phyloP scores from a whole-genome alignment of 345 rosid genomes.

The Populus ilicifolia region DNA sequence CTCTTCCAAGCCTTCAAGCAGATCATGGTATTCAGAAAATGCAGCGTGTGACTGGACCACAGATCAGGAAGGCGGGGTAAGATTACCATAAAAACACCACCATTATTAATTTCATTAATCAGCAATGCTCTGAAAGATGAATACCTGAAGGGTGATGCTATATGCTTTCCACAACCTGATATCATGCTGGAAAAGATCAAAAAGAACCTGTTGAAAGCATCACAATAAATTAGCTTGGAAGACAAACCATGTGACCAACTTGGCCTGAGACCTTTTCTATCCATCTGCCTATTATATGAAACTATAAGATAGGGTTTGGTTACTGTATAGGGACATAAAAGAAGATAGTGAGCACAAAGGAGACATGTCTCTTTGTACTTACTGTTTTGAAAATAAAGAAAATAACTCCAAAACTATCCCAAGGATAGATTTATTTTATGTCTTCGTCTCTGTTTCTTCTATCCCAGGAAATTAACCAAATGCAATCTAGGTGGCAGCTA shows the following conservation, averaged over 20 bases:
- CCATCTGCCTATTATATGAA: neutral
- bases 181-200: conserved; percentile 78
- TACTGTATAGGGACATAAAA: no score
- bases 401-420: no score
- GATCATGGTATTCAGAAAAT: conserved; percentile 70
- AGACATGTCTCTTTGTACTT: no score
- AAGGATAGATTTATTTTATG: no score
- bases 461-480: no score
- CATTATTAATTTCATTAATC: neutral
- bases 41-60: conserved; percentile 55
- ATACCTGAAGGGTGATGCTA: conserved; percentile 50
- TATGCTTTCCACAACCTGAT: conserved; percentile 84
- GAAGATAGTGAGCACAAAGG: no score
- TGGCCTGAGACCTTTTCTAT: neutral
- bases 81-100: neutral
- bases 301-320: neutral
- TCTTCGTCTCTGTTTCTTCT: no score
- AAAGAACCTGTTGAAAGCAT: conserved; percentile 56
- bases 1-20: conserved; percentile 59
- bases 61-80: neutral
- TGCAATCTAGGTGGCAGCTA: neutral
- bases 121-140: neutral
- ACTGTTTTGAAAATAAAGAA: no score
- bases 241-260: neutral
- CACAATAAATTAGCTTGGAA: neutral